Evolutionary conservation across 768 basidiomycete genomes (phyloP).

Genomic region (Lyophyllum atratum): DNA sequence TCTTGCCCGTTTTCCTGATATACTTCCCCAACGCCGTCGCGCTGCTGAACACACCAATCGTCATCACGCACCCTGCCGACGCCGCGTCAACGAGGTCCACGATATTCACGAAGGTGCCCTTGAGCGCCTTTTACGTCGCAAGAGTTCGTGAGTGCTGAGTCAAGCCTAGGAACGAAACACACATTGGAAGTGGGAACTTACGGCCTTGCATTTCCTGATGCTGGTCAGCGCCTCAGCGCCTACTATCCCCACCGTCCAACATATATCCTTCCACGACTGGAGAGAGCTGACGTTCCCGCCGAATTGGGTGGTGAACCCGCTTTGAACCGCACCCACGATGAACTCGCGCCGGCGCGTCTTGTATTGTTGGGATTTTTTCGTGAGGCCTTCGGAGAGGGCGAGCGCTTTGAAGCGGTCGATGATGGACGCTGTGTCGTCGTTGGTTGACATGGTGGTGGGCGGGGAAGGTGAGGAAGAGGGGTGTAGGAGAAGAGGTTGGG

Average conservation of each 20-base stretch:
- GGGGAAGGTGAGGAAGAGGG: no score
- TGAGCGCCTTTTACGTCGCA: not conserved
- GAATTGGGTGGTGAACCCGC: constrained; percentile 8
- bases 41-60: not conserved
- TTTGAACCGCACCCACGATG: constrained; percentile 10
- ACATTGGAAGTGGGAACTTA: not conserved
- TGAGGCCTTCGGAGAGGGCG: constrained; percentile 15
- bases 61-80: not conserved
- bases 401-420: constrained; percentile 12
- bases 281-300: constrained; percentile 12
- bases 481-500: not conserved
- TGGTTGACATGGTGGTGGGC: not conserved
- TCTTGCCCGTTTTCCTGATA: not conserved
- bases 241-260: constrained; percentile 11
- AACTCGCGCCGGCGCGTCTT: constrained; percentile 10
- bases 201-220: constrained; percentile 13
- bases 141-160: not conserved
- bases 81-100: not conserved
- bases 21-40: not conserved
- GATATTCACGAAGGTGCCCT: not conserved
- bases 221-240: constrained; percentile 2
- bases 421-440: constrained; percentile 9
- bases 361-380: constrained; percentile 14
- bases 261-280: constrained; percentile 14
- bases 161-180: not conserved